These are phyloP conservation scores for Calocybe cyanea DNA, from an alignment of 768 basidiomycete genomes.

Conservation along the genomic window DNA sequence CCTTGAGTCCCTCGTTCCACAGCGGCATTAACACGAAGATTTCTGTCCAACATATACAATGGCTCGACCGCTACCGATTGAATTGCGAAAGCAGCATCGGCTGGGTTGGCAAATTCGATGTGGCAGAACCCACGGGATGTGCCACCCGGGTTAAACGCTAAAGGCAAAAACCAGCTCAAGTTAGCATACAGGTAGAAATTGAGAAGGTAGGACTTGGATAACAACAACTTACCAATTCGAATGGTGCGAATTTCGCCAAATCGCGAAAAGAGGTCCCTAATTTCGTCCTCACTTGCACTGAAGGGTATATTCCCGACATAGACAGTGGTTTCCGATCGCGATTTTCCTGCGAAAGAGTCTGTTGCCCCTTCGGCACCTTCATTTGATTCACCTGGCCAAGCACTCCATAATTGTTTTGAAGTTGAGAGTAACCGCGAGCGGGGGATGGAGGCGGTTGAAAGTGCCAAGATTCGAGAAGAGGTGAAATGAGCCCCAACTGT, in stretches of 20 bases:
- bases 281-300: slow-evolving; percentile 32
- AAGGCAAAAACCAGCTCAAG: not conserved
- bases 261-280: slow-evolving; percentile 36
- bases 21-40: slow-evolving; percentile 40
- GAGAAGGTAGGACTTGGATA: not conserved
- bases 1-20: not conserved
- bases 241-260: slow-evolving; percentile 40
- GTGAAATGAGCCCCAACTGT: not conserved
- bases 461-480: slow-evolving; percentile 1
- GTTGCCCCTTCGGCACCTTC: not conserved
- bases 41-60: slow-evolving; percentile 44
- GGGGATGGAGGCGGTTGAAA: slow-evolving; percentile 1
- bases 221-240: slow-evolving; percentile 34
- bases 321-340: slow-evolving; percentile 34
- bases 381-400: not conserved
- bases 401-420: slow-evolving; percentile 8
- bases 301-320: slow-evolving; percentile 57
- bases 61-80: slow-evolving; percentile 39
- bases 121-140: slow-evolving; percentile 41
- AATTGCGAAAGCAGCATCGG: slow-evolving; percentile 33
- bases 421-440: slow-evolving; percentile 17
- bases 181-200: not conserved
- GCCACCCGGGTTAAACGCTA: slow-evolving; percentile 31
- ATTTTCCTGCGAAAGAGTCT: too few relatives aligned
- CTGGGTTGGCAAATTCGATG: slow-evolving; percentile 34